These are phyloP conservation scores for Hypoxylon crocopeplum DNA, from an alignment of 495 filamentous ascomycete species.

Conservation along the genomic window DNA sequence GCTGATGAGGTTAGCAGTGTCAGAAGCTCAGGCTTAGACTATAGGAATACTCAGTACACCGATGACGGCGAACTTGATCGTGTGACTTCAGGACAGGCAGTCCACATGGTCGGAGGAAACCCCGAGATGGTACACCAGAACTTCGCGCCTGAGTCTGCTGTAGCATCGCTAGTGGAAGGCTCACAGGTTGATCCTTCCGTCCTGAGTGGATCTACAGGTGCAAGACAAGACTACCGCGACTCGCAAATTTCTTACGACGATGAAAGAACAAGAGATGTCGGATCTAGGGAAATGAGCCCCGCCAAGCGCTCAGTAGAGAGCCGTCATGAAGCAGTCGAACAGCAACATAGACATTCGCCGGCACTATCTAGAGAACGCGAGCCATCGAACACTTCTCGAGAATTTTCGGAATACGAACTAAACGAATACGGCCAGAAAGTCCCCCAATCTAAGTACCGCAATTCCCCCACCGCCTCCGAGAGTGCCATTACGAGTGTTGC, in stretches of 20 bases:
- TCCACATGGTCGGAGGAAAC: conserved; percentile 72
- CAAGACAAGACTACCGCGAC: conserved; percentile 43
- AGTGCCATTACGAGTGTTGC: conserved; percentile 59
- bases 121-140: conserved; percentile 76
- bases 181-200: conserved; percentile 82
- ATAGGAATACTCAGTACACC: conserved; percentile 66
- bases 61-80: conserved; percentile 73
- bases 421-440: conserved; percentile 63
- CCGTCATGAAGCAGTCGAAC: conserved; percentile 37
- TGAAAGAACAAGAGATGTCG: conserved; percentile 39
- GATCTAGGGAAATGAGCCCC: conserved; percentile 45
- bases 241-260: conserved; percentile 53
- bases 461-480: conserved; percentile 57
- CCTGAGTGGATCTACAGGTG: conserved; percentile 56
- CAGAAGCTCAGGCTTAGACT: conserved; percentile 57
- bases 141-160: conserved; percentile 80
- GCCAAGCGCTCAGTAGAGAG: conserved; percentile 45
- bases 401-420: conserved; percentile 57
- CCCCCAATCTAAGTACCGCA: conserved; percentile 45
- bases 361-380: conserved; percentile 34
- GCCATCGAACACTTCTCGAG: conserved; percentile 34
- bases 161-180: conserved; percentile 85
- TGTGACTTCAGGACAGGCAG: conserved; percentile 68
- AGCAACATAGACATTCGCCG: conserved; percentile 39
- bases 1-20: conserved; percentile 48